phyloP scores from a whole-genome alignment of 164 flowering plant species.

The Nelumbo lutea region DNA sequence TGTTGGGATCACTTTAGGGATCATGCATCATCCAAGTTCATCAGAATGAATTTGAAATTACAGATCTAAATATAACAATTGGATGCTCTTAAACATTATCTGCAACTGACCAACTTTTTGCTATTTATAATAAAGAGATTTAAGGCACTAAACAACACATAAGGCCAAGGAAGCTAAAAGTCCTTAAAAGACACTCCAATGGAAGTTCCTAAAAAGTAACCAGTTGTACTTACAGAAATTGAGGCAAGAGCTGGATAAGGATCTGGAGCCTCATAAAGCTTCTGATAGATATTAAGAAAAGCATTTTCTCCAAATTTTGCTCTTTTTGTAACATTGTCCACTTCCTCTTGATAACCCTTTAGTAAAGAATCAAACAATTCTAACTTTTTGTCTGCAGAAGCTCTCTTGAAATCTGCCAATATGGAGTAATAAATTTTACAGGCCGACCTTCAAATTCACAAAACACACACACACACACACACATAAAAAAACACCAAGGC shows the following conservation, averaged over 20 bases:
- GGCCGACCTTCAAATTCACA: background rate
- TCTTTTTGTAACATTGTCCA: constrained; percentile 95
- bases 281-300: constrained; percentile 93
- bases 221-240: constrained; percentile 55
- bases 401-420: constrained; percentile 85
- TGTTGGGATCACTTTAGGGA: no score
- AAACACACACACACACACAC: no score
- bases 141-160: background rate
- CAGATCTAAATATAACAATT: no score
- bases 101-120: no score
- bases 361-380: constrained; percentile 81
- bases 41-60: no score
- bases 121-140: no score
- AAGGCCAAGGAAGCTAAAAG: background rate
- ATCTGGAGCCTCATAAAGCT: constrained; percentile 98
- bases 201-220: background rate
- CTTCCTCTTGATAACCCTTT: constrained; percentile 97
- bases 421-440: background rate
- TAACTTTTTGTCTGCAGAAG: constrained; percentile 84
- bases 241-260: constrained; percentile 96
- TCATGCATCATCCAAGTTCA: no score
- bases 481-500: no score
- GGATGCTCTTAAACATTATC: no score
- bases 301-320: constrained; percentile 99
- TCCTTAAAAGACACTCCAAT: background rate